These are phyloP conservation scores for Kitagawia praeruptora DNA, from an alignment of 129 eudicot genomes.

Conservation along the genomic window DNA sequence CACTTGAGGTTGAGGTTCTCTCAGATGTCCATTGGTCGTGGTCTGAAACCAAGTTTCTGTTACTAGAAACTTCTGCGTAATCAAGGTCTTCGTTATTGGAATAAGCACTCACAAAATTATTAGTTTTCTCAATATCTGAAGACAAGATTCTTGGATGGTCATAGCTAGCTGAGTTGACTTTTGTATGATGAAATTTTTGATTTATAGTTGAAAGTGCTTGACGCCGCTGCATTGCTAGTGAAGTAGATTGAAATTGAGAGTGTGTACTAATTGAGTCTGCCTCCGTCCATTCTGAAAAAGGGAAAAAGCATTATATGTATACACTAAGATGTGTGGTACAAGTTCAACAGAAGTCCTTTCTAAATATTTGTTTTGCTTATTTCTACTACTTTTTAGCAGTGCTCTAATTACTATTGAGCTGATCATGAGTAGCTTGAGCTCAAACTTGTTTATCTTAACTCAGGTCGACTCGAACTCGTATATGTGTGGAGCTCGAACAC, in stretches of 20 bases:
- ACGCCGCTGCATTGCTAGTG: slow-evolving; percentile 55
- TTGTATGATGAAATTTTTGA: slow-evolving; percentile 32
- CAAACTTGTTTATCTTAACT: background rate
- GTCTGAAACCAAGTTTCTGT: slow-evolving; percentile 28
- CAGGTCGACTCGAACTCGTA: background rate
- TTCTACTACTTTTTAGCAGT: background rate
- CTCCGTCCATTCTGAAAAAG: slow-evolving; percentile 59
- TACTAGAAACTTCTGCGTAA: slow-evolving; percentile 25
- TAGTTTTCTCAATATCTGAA: slow-evolving; percentile 12
- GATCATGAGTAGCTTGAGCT: background rate
- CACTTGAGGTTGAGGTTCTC: slow-evolving; percentile 39
- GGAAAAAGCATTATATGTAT: background rate
- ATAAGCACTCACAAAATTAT: slow-evolving; percentile 15
- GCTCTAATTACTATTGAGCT: background rate
- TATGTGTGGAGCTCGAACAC: background rate
- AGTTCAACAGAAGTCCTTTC: background rate
- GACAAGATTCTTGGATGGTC: slow-evolving; percentile 10
- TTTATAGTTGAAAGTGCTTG: slow-evolving; percentile 52
- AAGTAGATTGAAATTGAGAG: slow-evolving; percentile 38
- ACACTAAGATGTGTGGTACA: background rate
- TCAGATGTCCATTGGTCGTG: slow-evolving; percentile 33
- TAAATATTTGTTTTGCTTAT: background rate
- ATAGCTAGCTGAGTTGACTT: slow-evolving; percentile 26
- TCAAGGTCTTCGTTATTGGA: slow-evolving; percentile 19
- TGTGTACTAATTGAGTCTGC: slow-evolving; percentile 40